Percentiles rank a stretch among this genome's conserved stretches.
These are phyloP conservation scores for Urtica urens DNA, from an alignment of 306 rosid species.

Conservation along the genomic window DNA sequence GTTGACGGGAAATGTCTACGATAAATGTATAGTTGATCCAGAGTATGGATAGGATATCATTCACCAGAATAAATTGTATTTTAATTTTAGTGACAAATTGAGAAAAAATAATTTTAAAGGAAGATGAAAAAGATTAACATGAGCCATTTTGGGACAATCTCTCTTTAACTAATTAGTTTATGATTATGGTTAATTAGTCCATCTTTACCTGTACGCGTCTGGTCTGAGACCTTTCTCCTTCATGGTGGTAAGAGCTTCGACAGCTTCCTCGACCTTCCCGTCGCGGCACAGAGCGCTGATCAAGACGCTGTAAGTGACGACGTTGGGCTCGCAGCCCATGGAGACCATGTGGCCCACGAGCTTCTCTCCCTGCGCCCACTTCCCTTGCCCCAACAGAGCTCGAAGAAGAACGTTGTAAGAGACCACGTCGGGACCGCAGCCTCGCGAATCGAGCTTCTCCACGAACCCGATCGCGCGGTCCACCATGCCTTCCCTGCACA, in stretches of 20 bases:
- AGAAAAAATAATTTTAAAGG: too few species aligned
- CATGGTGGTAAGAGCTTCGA: conserved; percentile 63
- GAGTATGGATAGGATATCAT: too few species aligned
- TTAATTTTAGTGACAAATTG: too few species aligned
- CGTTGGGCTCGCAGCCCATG: conserved; percentile 41
- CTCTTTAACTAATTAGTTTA: too few species aligned
- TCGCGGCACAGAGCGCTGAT: conserved; percentile 66
- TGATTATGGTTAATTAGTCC: too few species aligned
- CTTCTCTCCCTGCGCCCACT: conserved; percentile 61
- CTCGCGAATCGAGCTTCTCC: conserved; percentile 38
- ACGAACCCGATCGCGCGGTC: conserved; percentile 49
- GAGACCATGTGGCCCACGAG: conserved; percentile 57
- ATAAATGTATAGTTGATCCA: too few species aligned
- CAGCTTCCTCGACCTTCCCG: conserved; percentile 64
- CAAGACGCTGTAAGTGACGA: conserved; percentile 65
- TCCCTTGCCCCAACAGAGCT: conserved; percentile 48
- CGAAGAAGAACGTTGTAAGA: conserved; percentile 75
- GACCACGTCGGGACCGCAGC: conserved; percentile 48
- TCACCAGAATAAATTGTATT: too few species aligned
- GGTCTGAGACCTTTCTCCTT: conserved; percentile 39
- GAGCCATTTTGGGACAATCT: too few species aligned
- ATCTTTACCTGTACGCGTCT: too few species aligned
- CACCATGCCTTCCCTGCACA: conserved; percentile 62
- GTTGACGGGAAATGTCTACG: too few species aligned
- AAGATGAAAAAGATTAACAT: too few species aligned